Evolutionary conservation across 1,284 basidiomycete genomes (phyloP).

Genomic region (Apiotrichum brassicae): DNA sequence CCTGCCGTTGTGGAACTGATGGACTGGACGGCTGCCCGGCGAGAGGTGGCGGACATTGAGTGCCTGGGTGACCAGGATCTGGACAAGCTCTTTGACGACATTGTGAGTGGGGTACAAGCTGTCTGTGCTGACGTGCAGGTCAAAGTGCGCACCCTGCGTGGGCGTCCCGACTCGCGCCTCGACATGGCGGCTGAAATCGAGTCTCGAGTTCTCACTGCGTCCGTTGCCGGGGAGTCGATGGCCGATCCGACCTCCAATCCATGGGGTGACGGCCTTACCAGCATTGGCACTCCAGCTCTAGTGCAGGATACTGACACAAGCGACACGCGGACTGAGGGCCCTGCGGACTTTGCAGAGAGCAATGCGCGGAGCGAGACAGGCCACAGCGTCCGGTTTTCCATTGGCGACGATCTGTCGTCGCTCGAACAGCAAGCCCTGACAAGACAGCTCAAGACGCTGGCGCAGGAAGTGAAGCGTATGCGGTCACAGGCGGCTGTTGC

Average conservation of each 20-base stretch:
- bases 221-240: conserved; percentile 31
- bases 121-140: conserved; percentile 49
- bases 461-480: conserved; percentile 72
- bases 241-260: conserved; percentile 48
- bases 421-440: conserved; percentile 88
- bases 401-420: conserved; percentile 65
- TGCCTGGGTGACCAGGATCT: conserved; percentile 86
- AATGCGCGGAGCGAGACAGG: conserved; percentile 5
- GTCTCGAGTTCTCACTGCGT: conserved; percentile 21
- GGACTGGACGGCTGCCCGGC: conserved; percentile 88
- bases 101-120: conserved; percentile 20
- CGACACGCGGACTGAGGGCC: conserved; percentile 14
- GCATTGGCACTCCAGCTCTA: conserved; percentile 4
- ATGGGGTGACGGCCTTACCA: conserved; percentile 44
- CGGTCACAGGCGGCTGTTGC: conserved; percentile 71
- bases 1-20: conserved; percentile 57
- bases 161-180: conserved; percentile 46
- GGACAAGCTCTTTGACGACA: conserved; percentile 78
- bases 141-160: conserved; percentile 82
- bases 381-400: conserved; percentile 23
- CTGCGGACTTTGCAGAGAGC: conserved; percentile 4
- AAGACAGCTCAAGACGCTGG: conserved; percentile 71
- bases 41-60: conserved; percentile 84
- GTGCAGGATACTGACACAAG: conserved; percentile 17
- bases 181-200: conserved; percentile 33